Conservation (phyloP, 768 basidiomycete species). For the Mrakia blollopis region DNA sequence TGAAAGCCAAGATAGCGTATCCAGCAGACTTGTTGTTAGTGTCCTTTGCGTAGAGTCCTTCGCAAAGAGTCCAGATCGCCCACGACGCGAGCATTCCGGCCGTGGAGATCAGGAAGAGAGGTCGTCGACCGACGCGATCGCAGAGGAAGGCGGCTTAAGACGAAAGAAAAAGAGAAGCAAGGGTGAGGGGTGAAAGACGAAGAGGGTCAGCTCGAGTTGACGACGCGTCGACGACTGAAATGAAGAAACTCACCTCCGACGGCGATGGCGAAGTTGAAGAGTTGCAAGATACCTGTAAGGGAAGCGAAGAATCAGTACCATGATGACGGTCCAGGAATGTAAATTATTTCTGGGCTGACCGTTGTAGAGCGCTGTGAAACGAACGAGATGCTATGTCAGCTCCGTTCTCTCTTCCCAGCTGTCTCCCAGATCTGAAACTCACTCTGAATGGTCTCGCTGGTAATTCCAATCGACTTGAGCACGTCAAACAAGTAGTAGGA, state of each 20-base stretch:
- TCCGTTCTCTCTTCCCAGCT: too few species aligned
- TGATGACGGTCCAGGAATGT: too few species aligned
- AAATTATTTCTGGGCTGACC: slow-evolving; percentile 26
- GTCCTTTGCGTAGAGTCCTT: slow-evolving; percentile 52
- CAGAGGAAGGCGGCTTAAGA: slow-evolving; percentile 56
- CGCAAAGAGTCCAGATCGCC: slow-evolving; percentile 48
- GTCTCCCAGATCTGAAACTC: slow-evolving; percentile 41
- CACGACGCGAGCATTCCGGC: slow-evolving; percentile 53
- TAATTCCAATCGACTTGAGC: slow-evolving; percentile 49
- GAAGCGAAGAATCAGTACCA: too few species aligned
- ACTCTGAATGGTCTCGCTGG: slow-evolving; percentile 47
- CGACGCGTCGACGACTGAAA: too few species aligned
- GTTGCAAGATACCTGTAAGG: slow-evolving; percentile 53
- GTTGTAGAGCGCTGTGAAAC: slow-evolving; percentile 13
- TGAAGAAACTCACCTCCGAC: slow-evolving; percentile 38
- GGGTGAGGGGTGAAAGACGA: too few species aligned
- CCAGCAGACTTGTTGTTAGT: slow-evolving; percentile 10
- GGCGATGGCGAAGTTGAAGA: slow-evolving; percentile 54
- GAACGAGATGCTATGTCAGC: background rate
- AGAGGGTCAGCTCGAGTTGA: too few species aligned
- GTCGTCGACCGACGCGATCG: slow-evolving; percentile 63
- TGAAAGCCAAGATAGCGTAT: slow-evolving; percentile 38
- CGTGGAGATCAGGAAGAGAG: slow-evolving; percentile 64
- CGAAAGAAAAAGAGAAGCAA: too few species aligned
- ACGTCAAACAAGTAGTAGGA: slow-evolving; percentile 74